phyloP scores from a whole-genome alignment of 345 rosid genomes.

The Bruguiera sexangula region DNA sequence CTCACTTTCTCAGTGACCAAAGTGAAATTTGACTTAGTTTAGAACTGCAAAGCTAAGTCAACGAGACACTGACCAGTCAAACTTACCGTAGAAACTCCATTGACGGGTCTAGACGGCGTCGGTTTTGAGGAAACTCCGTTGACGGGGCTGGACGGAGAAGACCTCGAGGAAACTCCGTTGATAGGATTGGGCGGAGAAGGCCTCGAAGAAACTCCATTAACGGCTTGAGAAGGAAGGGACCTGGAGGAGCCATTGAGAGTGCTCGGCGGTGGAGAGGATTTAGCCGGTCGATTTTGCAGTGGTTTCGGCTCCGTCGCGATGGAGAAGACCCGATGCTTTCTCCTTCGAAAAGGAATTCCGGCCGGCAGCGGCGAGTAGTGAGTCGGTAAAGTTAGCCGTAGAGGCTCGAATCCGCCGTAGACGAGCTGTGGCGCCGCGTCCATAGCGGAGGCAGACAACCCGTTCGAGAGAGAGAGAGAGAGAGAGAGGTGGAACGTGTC shows the following conservation, averaged over 20 bases:
- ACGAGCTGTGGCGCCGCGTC: constrained; percentile 57
- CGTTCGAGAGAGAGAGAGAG: background rate
- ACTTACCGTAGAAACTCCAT: constrained; percentile 59
- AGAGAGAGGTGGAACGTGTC: background rate
- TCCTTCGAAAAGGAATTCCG: constrained; percentile 30
- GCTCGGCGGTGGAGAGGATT: constrained; percentile 22
- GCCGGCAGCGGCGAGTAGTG: constrained; percentile 22
- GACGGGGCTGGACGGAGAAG: constrained; percentile 35
- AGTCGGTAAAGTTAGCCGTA: constrained; percentile 22
- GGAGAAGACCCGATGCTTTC: constrained; percentile 40
- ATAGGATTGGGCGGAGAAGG: constrained; percentile 35
- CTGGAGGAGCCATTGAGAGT: constrained; percentile 43
- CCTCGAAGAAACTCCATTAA: constrained; percentile 21
- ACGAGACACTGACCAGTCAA: background rate
- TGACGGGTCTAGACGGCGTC: constrained; percentile 30
- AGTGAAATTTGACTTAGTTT: background rate
- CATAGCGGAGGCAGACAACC: constrained; percentile 30
- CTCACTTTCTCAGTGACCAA: constrained; percentile 16
- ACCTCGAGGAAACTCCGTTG: constrained; percentile 46
- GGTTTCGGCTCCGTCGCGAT: constrained; percentile 79
- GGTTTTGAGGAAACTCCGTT: constrained; percentile 46
- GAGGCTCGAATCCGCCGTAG: constrained; percentile 49
- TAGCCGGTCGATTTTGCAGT: constrained; percentile 32
- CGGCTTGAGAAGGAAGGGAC: constrained; percentile 16
- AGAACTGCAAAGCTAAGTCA: background rate